Evolutionary conservation across 1,284 basidiomycete species (phyloP).

Genomic region (Moesziomyces globuligerus): DNA sequence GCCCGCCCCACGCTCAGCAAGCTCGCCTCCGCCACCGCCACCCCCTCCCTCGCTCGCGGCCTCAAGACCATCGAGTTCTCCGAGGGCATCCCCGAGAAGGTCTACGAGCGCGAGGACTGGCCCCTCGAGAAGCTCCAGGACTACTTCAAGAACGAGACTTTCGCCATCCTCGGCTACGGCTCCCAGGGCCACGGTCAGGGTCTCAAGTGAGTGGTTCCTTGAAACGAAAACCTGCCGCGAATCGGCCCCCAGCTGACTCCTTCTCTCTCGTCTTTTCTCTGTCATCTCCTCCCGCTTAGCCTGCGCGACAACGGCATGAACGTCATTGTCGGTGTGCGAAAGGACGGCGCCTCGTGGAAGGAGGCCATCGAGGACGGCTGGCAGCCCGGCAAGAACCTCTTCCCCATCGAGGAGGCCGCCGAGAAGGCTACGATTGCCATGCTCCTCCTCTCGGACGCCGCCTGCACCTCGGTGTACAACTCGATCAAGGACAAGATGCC

Average conservation of each 20-base stretch:
- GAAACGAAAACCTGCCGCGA: background rate
- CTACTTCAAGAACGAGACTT: slow-evolving; percentile 96
- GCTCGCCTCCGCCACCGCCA: slow-evolving; percentile 37
- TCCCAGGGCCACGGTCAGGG: slow-evolving; percentile 97
- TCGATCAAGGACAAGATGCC: slow-evolving; percentile 85
- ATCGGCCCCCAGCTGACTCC: slow-evolving; percentile 6
- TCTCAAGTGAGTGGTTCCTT: slow-evolving; percentile 73
- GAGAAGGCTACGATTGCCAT: slow-evolving; percentile 96
- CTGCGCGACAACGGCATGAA: slow-evolving; percentile 99
- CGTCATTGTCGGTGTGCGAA: slow-evolving; percentile 97
- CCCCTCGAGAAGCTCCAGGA: slow-evolving; percentile 96
- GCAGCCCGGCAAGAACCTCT: slow-evolving; percentile 97
- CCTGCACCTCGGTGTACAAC: slow-evolving; percentile 94
- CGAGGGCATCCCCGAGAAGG: slow-evolving; percentile 82
- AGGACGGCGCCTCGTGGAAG: slow-evolving; percentile 95
- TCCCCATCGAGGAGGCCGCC: slow-evolving; percentile 98
- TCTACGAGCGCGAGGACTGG: slow-evolving; percentile 99
- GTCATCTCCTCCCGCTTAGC: slow-evolving; percentile 32
- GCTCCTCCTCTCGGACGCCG: slow-evolving; percentile 98
- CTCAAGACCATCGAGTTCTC: slow-evolving; percentile 98
- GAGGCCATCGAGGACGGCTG: slow-evolving; percentile 96
- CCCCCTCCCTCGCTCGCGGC: slow-evolving; percentile 70
- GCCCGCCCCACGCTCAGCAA: slow-evolving; percentile 42
- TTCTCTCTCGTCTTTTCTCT: slow-evolving; percentile 1
- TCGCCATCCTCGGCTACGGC: slow-evolving; percentile 91